Percentiles rank a stretch among this genome's conserved stretches.
These are phyloP conservation scores for Nicotiana noctiflora DNA, from an alignment of 257 asterid genomes.

Conservation along the genomic window DNA sequence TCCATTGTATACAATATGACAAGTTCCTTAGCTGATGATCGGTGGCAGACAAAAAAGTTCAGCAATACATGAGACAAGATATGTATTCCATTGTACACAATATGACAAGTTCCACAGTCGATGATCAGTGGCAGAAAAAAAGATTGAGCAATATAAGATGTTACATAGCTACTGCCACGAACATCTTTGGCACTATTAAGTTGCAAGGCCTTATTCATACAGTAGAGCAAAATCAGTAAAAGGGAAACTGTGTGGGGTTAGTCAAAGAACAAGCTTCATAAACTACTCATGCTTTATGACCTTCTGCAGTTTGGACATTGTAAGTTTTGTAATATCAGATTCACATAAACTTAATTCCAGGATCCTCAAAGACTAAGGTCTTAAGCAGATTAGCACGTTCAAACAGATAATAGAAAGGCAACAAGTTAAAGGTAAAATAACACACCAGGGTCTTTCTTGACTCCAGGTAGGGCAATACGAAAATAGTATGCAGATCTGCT, in stretches of 20 bases:
- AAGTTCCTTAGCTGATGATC: not conserved
- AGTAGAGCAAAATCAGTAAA: not conserved
- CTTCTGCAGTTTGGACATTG: not conserved
- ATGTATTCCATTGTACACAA: not conserved
- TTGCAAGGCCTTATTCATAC: not conserved
- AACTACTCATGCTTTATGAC: not conserved
- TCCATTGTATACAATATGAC: not conserved
- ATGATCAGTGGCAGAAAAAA: not conserved
- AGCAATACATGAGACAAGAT: not conserved
- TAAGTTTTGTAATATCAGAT: not conserved
- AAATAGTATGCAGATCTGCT: constrained; percentile 63
- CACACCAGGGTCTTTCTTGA: constrained; percentile 77
- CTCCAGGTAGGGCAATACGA: constrained; percentile 87
- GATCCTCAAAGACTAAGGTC: not conserved
- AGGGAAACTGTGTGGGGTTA: not conserved
- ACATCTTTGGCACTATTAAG: not conserved
- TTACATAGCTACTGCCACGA: not conserved
- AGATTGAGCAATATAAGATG: not conserved
- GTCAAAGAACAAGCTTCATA: constrained; percentile 1
- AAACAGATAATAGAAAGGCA: not conserved
- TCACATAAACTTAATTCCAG: not conserved
- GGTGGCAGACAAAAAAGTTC: not conserved
- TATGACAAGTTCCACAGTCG: not conserved
- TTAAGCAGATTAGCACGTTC: not conserved
- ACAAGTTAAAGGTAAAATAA: not conserved